phyloP scores from a whole-genome alignment of 148 eudicot species.

The Dianthus caryophyllus region DNA sequence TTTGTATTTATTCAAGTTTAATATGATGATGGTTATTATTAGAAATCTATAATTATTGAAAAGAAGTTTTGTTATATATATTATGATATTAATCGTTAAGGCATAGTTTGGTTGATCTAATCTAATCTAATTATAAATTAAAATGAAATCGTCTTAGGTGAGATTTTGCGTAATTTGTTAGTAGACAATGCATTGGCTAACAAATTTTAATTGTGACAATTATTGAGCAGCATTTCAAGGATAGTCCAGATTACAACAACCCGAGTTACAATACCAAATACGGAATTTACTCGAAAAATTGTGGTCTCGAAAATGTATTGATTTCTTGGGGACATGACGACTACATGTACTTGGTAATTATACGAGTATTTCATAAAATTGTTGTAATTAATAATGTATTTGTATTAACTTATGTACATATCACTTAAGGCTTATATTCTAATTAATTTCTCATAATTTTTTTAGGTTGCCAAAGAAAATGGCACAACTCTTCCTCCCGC shows the following conservation, averaged over 20 bases:
- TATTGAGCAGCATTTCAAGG: constrained; percentile 38
- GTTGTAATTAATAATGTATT: not conserved
- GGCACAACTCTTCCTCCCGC: constrained; percentile 45
- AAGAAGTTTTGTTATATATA: no score
- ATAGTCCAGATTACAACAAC: constrained; percentile 43
- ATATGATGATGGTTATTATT: no score
- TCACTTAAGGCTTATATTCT: not conserved
- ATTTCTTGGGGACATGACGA: constrained; percentile 70
- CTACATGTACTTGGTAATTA: constrained; percentile 60
- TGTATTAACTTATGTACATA: no score
- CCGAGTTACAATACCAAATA: constrained; percentile 45
- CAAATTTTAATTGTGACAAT: not conserved
- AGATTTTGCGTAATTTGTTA: not conserved
- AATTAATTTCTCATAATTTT: not conserved
- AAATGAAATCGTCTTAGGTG: no score
- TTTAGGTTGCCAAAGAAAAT: constrained; percentile 48
- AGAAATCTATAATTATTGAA: no score
- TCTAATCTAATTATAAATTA: no score
- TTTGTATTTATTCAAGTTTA: no score
- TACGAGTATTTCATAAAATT: not conserved
- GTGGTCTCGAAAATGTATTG: constrained; percentile 55
- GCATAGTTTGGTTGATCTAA: no score
- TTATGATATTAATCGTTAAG: no score
- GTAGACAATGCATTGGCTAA: no score
- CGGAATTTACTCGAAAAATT: constrained; percentile 51